Base-by-base conservation (phyloP, 208 protist genomes). In the Crithidia bombi region DNA sequence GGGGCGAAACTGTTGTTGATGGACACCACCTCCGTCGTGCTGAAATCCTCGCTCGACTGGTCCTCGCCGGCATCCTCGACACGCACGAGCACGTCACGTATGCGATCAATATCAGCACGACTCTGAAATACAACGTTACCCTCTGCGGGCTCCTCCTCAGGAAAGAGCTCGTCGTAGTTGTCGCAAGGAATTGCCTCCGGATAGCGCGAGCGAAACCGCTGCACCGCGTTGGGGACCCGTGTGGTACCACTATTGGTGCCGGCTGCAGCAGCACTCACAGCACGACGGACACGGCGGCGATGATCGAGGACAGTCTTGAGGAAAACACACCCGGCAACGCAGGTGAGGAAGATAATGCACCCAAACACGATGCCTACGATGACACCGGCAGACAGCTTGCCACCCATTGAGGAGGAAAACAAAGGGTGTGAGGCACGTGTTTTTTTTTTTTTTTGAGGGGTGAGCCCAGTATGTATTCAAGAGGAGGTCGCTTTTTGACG, bases 61-160 rank as follows among this genome's bases (percentile, higher is more conserved):
- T 59, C 54, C 21, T 59, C 54, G 1, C 54, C 54, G 30, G 54
- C 54, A 35, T 59, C 54, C n/a, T 59, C 54, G 35, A 59, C 21
- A n/a, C 26, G 50, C 7, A 63, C 57, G 25, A 78, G 41, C 52
- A 59, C 54, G 5, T 59, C 54, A 4, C 54, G 54, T 35, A 59
- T 44, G 54, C 54, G 54, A 25, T 59, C 54, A 10, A 59, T 39
- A 4, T 78, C 72, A 15, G 58, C 64, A 0, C 36, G 41, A 51
- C 36, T 61, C 12, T 44, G 72, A n/a, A 78, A 64, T 23, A 71
- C 26, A 3, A 80, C 63, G 44, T 73, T 70, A 21, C 68, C 75
- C 0, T 19, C 15, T 11, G 38, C 63, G 32, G 69, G 63, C 26
- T 65, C 43, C 11, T 66, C 41, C 3, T 66, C 39, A 19, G 49